These are phyloP conservation scores for Orbilia ellipsospora DNA, from an alignment of 2,329 filamentous ascomycete species.

Conservation along the genomic window DNA sequence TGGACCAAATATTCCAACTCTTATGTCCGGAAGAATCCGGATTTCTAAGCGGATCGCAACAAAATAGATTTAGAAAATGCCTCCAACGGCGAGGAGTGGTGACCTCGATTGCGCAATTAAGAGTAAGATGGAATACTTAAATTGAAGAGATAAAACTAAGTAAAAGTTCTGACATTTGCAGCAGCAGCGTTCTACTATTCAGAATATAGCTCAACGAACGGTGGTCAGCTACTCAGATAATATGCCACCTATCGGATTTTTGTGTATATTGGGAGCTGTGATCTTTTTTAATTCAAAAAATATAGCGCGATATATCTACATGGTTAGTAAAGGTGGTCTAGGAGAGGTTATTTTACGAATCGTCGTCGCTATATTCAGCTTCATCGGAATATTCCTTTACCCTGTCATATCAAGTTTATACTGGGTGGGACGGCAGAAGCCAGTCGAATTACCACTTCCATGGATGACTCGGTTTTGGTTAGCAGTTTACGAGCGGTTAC, in stretches of 20 bases:
- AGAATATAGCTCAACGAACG: background rate
- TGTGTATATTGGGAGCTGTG: background rate
- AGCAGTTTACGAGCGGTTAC: background rate
- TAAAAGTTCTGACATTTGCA: too few species aligned
- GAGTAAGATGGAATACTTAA: slow-evolving; percentile 16
- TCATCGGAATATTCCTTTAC: slow-evolving; percentile 4
- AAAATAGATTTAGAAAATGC: slow-evolving; percentile 16
- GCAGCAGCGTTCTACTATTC: background rate
- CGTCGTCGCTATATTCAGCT: background rate
- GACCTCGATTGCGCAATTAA: slow-evolving; percentile 2
- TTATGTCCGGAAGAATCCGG: slow-evolving; percentile 39
- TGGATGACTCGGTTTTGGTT: slow-evolving; percentile 1
- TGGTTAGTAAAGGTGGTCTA: background rate
- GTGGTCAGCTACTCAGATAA: background rate
- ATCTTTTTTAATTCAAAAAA: background rate
- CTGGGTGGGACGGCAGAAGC: slow-evolving; percentile 18
- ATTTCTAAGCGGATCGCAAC: slow-evolving; percentile 2
- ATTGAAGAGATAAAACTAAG: background rate
- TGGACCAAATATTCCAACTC: slow-evolving; percentile 32
- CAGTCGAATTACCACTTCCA: slow-evolving; percentile 9
- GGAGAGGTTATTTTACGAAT: background rate
- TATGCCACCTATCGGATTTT: background rate
- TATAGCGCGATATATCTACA: slow-evolving; percentile 7
- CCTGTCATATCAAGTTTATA: background rate
- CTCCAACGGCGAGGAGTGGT: slow-evolving; percentile 9